A percentile compares a stretch with the other conserved stretches of the same genome.
Evolutionary conservation across 1,284 basidiomycete genomes (phyloP).

Genomic region (Testicularia cyperi): DNA sequence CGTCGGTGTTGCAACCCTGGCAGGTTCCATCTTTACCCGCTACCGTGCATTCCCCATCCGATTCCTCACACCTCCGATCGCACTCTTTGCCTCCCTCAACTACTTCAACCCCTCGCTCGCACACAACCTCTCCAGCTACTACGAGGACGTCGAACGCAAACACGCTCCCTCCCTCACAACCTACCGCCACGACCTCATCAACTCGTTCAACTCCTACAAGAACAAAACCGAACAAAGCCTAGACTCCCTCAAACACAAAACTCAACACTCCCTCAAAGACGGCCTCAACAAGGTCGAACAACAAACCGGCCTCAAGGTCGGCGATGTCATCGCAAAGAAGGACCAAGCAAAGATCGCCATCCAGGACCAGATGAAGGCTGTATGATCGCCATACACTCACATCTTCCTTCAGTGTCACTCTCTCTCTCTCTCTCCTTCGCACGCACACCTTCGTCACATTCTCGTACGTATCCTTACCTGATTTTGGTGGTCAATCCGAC

Average conservation of each 20-base stretch:
- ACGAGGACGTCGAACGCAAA: constrained; percentile 38
- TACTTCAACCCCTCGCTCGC: constrained; percentile 58
- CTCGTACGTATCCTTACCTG: no score
- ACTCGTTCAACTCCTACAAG: constrained; percentile 1
- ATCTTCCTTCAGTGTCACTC: no score
- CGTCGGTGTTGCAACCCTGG: constrained; percentile 80
- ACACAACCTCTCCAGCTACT: constrained; percentile 45
- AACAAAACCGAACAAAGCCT: constrained; percentile 21
- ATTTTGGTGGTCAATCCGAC: no score
- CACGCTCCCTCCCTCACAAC: constrained; percentile 36
- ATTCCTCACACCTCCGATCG: constrained; percentile 51
- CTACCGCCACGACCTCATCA: constrained; percentile 18
- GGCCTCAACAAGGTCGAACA: constrained; percentile 46
- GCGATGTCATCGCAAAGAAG: constrained; percentile 18
- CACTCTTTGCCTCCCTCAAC: constrained; percentile 45
- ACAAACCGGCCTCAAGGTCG: constrained; percentile 44
- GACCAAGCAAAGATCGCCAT: constrained; percentile 16
- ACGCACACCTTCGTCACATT: no score
- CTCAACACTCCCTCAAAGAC: constrained; percentile 18
- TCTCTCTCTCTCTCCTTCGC: neutral
- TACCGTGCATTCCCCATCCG: constrained; percentile 65
- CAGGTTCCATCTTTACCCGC: constrained; percentile 79
- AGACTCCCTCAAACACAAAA: constrained; percentile 20
- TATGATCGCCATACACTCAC: neutral
- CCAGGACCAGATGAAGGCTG: constrained; percentile 36